Evolutionary conservation across 257 asterid genomes (phyloP), one percentile per base, ranked within the genome.

Genomic region (Gentiana straminea): DNA sequence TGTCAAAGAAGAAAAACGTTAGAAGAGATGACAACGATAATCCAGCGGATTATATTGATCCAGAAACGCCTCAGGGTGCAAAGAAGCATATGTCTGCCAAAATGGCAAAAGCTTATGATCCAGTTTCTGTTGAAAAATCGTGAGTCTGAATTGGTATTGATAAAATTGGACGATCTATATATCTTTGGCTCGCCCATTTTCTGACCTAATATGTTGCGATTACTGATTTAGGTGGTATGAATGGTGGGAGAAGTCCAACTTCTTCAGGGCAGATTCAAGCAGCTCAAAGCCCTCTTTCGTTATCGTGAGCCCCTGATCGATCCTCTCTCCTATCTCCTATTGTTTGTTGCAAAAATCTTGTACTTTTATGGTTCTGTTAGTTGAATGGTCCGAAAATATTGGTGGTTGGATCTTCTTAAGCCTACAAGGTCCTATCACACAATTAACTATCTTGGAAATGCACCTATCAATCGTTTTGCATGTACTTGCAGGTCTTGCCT

Each of bases 191-290:
- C 39, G 24, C 24, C n/a, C 8, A 0, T 9, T 37, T 1, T n/a
- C 45, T 48, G 34, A 33, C 15, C 8, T 8, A 13, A 13, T 54
- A 41, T 46, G 12, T 8, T 46, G 4, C 2, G 52, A 61, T 51
- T 50, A 54, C 60, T 63, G 50, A 32, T 68, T 33, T 62, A 91
- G 98, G 79, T 91, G 98, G 98, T 91, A 91, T 72, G 83, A 75
- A 8, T 91, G 96, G 98, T 91, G 96, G 98, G 95, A 91, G 58
- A 81, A 79, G 53, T 87, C 96, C 49, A 79, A 77, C 7, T 91
- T 91, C 75, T 87, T 87, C 24, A 86, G 70, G 73, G 98, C 95
- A 52, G 98, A 91, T 57, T 48, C 87, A 3, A 78, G 68, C 58
- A 91, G 96, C 84, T 70, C 87, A 54, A 91, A 91, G 59, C 89